Conservation (phyloP, 2,329 filamentous ascomycete genomes). For the Fusarium sp. region DNA sequence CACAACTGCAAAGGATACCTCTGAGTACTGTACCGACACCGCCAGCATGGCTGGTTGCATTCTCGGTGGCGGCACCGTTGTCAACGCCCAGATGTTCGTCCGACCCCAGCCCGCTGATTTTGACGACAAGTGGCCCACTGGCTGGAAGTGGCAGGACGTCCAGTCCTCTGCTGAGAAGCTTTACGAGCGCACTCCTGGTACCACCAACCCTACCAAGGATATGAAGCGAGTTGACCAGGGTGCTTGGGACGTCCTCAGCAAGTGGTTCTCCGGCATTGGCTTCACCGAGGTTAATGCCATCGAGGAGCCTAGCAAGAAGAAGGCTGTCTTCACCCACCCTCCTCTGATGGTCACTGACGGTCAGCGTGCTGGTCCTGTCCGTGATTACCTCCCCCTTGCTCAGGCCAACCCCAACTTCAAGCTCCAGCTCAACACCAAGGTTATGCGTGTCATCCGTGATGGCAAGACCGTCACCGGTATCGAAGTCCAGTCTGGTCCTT, state of each 20-base stretch:
- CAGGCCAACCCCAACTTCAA: constrained; percentile 72
- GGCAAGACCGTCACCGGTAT: constrained; percentile 74
- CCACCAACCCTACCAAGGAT: constrained; percentile 73
- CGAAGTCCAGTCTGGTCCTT: constrained; percentile 74
- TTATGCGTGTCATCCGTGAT: constrained; percentile 74
- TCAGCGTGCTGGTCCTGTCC: constrained; percentile 76
- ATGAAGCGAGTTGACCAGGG: constrained; percentile 75
- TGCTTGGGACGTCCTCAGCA: constrained; percentile 72
- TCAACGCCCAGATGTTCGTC: constrained; percentile 79
- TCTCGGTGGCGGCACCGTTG: constrained; percentile 74
- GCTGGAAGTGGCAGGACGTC: constrained; percentile 74
- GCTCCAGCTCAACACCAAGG: constrained; percentile 74
- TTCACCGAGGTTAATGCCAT: constrained; percentile 75
- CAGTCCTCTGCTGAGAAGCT: constrained; percentile 69
- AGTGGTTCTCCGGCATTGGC: constrained; percentile 69
- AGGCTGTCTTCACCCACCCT: constrained; percentile 71
- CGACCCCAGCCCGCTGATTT: constrained; percentile 75
- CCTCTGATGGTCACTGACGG: constrained; percentile 67
- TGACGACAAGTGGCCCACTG: constrained; percentile 77
- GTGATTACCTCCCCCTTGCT: constrained; percentile 76
- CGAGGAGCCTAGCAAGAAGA: constrained; percentile 72
- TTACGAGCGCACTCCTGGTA: constrained; percentile 78
- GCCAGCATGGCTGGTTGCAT: constrained; percentile 80
- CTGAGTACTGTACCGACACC: constrained; percentile 74
- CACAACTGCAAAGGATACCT: constrained; percentile 71